Conservation (phyloP, 345 rosid species). For the Eucalyptus erythrocorys region DNA sequence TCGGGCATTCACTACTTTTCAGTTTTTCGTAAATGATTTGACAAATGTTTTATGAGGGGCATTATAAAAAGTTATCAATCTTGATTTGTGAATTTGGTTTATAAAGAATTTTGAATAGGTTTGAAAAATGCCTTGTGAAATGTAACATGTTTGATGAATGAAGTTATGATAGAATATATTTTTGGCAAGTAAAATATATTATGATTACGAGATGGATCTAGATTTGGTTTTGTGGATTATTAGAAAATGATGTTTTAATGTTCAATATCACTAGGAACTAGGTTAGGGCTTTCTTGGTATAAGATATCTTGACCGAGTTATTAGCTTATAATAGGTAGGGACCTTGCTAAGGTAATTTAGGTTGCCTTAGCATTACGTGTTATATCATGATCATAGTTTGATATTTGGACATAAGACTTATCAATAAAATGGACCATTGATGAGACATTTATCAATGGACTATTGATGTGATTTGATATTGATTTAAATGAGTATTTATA, state of each 20-base stretch:
- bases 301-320: not conserved
- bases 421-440: too few relatives aligned
- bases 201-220: not conserved
- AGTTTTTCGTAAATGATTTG: not conserved
- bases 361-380: not conserved
- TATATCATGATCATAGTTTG: not conserved
- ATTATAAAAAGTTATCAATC: not conserved
- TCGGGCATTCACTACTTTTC: not conserved
- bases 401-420: too few relatives aligned
- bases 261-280: not conserved
- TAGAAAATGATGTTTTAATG: not conserved
- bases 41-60: not conserved
- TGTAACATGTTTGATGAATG: not conserved
- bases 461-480: too few relatives aligned
- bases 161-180: not conserved
- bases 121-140: not conserved
- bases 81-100: not conserved
- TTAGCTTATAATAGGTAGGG: not conserved
- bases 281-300: not conserved
- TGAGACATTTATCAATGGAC: not conserved
- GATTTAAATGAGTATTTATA: too few relatives aligned
- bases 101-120: too few relatives aligned
- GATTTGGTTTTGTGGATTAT: not conserved
- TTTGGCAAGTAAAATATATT: not conserved
- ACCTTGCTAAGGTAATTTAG: not conserved